Percentiles rank a stretch among this genome's conserved stretches.
phyloP scores from a whole-genome alignment of 2,329 filamentous ascomycete genomes.

The Colletotrichum abscissum region DNA sequence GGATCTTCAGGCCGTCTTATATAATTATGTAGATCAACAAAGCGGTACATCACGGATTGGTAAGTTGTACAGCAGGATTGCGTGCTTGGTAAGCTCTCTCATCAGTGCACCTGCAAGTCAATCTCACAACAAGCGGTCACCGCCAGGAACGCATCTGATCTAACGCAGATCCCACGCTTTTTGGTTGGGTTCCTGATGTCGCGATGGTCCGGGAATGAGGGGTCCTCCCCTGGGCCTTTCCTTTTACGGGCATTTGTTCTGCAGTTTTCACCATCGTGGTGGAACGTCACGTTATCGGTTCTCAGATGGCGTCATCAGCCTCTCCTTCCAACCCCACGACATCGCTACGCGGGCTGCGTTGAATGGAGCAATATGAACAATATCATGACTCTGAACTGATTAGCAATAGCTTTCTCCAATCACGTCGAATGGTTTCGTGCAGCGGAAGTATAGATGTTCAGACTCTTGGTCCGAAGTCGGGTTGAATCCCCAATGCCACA shows the following conservation, averaged over 20 bases:
- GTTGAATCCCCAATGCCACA: no score
- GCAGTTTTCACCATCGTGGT: constrained; percentile 6
- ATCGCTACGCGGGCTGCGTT: neutral
- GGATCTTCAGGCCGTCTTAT: constrained; percentile 2
- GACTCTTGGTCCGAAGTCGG: no score
- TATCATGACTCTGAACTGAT: neutral
- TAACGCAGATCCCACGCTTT: neutral
- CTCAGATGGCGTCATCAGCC: constrained; percentile 24
- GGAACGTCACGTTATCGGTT: constrained; percentile 26
- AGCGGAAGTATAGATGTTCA: neutral
- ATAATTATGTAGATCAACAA: neutral
- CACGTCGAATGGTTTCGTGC: neutral
- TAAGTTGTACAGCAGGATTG: constrained; percentile 2
- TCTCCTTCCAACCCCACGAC: constrained; percentile 5
- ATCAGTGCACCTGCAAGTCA: constrained; percentile 1
- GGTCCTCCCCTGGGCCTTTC: neutral
- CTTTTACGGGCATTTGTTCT: neutral
- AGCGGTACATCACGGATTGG: constrained; percentile 7
- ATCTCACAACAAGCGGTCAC: constrained; percentile 19
- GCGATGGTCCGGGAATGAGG: neutral
- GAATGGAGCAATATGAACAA: neutral
- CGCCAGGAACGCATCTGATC: constrained; percentile 2
- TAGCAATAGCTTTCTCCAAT: neutral
- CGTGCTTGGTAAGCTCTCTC: constrained; percentile 25
- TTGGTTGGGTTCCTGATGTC: neutral